Evolutionary conservation across 1,284 basidiomycete species (phyloP).

Genomic region (Meripilus lineatus): DNA sequence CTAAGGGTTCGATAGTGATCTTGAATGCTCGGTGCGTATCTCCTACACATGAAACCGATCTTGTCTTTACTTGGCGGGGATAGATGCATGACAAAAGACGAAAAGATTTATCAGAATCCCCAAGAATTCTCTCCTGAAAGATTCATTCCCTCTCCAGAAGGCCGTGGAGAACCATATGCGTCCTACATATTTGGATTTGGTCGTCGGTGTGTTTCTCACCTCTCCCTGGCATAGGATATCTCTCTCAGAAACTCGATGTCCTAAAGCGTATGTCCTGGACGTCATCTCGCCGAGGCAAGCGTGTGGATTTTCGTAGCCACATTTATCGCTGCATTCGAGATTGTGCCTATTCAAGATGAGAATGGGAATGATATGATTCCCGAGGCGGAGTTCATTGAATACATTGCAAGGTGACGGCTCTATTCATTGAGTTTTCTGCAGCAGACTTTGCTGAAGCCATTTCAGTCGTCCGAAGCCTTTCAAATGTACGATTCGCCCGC

Average conservation of each 20-base stretch:
- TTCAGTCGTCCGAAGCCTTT: slow-evolving; percentile 22
- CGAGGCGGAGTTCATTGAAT: neutral
- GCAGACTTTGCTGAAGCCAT: neutral
- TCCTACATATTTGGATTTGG: slow-evolving; percentile 7
- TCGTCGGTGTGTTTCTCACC: neutral
- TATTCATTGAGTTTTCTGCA: neutral
- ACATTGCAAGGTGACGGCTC: slow-evolving; percentile 14
- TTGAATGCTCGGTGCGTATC: slow-evolving; percentile 29
- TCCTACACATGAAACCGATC: neutral
- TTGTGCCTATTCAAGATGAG: neutral
- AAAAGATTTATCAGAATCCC: slow-evolving; percentile 2
- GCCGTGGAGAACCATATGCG: slow-evolving; percentile 5
- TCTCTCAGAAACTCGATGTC: neutral
- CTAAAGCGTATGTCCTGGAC: neutral
- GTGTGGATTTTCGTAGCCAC: neutral
- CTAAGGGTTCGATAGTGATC: slow-evolving; percentile 28
- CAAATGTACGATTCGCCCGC: slow-evolving; percentile 11
- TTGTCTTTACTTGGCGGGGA: slow-evolving; percentile 7
- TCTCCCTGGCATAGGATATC: neutral
- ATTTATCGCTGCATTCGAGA: neutral
- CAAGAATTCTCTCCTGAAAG: slow-evolving; percentile 9
- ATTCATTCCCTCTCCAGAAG: slow-evolving; percentile 1
- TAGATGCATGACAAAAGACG: neutral
- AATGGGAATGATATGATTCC: neutral
- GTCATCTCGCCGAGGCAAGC: neutral